Evolutionary conservation across 1,284 basidiomycete species (phyloP), one percentile per base, ranked within the genome.

Genomic region (Cryptococcus amylolentus): DNA sequence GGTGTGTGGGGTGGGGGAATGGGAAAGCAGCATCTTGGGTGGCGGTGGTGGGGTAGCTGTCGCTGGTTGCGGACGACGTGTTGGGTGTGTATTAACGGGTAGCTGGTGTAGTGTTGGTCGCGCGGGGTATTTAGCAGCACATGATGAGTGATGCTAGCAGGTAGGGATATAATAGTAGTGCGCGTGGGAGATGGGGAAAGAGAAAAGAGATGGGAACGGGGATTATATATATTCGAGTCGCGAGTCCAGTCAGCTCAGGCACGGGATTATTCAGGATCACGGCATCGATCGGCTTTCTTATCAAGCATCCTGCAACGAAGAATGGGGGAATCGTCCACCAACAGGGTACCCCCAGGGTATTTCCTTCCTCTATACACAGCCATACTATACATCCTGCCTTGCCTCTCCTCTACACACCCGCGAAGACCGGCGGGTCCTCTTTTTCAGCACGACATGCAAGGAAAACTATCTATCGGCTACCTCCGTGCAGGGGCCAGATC

Each of bases 51-150:
- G 28, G 31, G 26, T 42, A 43, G 40, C 35, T 26, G 31, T 16
- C 28, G 43, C 44, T 46, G 47, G 42, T 44, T 58, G 46, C 43
- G 56, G 56, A 58, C 56, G 52, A 51, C 56, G 56, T 58, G n/a
- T 53, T 58, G 56, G 48, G 35, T 35, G 42, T 38, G 43, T 53
- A 14, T 55, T 31, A 23, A 45, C n/a, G 31, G 41, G 47, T 42
- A 31, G 43, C 18, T 10, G 39, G 39, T 40, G 43, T 31, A 16
- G 26, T 46, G 0, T 3, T 20, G 26, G 44, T 46, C 14, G 44
- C 5, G 20, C 16, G 14, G 35, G 10, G 49, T 23, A 45, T 49
- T 59, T 59, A 59, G 54, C 46, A 55, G 53, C 54, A 55, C 57
- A 59, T 59, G 31, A 41, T 48, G 47, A 43, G 51, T 56, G 43